phyloP scores from a whole-genome alignment of 2,329 filamentous ascomycete species.

The Penicillium occitanis region DNA sequence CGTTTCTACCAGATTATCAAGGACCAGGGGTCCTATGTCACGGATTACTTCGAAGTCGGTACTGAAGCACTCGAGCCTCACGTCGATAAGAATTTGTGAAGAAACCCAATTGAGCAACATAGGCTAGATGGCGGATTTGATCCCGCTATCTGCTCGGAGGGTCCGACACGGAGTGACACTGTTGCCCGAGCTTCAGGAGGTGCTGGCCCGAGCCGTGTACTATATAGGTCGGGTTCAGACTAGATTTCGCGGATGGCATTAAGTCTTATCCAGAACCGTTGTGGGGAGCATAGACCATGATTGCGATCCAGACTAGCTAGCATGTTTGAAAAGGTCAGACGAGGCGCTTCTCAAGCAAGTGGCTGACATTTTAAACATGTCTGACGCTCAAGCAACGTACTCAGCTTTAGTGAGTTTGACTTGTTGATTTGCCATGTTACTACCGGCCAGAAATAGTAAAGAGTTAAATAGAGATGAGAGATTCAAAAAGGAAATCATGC shows the following conservation, averaged over 20 bases:
- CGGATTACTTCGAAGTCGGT: not conserved
- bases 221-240: not conserved
- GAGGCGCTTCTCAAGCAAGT: not conserved
- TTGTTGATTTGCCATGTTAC: not conserved
- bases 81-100: not conserved
- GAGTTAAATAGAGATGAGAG: not conserved
- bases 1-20: conserved; percentile 1
- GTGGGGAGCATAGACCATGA: not conserved
- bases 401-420: not conserved
- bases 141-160: not conserved
- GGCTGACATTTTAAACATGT: not conserved
- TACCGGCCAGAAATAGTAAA: not conserved
- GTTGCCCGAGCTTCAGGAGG: not conserved
- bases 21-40: not conserved
- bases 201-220: not conserved
- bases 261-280: not conserved
- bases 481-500: not conserved
- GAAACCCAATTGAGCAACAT: not conserved
- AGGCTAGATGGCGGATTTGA: not conserved
- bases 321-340: not conserved
- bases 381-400: conserved; percentile 3
- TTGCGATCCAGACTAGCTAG: not conserved
- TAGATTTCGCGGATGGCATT: not conserved
- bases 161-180: not conserved
- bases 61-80: not conserved